Conservation (phyloP, 2,329 filamentous ascomycete species). For the Penicillium oxalicum region DNA sequence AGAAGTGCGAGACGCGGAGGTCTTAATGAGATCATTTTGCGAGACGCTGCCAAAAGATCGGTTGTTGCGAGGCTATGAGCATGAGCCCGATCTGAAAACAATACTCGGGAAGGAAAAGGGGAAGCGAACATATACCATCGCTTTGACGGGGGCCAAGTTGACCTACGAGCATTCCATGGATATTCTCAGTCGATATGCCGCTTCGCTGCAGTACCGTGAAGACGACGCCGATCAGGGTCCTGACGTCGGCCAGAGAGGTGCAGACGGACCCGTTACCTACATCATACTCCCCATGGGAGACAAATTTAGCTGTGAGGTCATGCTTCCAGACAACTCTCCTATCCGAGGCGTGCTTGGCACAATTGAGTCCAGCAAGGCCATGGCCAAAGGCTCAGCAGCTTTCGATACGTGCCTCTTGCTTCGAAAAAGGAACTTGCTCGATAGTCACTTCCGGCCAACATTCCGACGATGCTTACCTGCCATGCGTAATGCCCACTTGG, state of each 20-base stretch:
- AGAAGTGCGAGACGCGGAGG: slow-evolving; percentile 42
- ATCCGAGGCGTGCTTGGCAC: slow-evolving; percentile 61
- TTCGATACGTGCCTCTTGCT: slow-evolving; percentile 74
- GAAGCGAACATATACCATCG: slow-evolving; percentile 54
- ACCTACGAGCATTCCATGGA: slow-evolving; percentile 69
- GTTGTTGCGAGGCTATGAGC: slow-evolving; percentile 56
- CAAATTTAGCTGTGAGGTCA: slow-evolving; percentile 69
- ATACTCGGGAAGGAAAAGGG: slow-evolving; percentile 49
- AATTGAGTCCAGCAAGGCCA: slow-evolving; percentile 61
- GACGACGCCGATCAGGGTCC: slow-evolving; percentile 11
- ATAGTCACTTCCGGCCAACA: slow-evolving; percentile 67
- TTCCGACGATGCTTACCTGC: slow-evolving; percentile 65
- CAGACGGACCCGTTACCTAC: slow-evolving; percentile 51
- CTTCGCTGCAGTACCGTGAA: slow-evolving; percentile 47
- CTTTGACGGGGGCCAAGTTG: slow-evolving; percentile 66
- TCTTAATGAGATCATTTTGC: slow-evolving; percentile 69
- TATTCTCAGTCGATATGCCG: slow-evolving; percentile 67
- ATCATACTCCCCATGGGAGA: slow-evolving; percentile 51
- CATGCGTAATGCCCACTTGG: slow-evolving; percentile 82
- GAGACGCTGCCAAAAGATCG: slow-evolving; percentile 67
- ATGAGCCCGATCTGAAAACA: slow-evolving; percentile 47
- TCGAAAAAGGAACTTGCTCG: slow-evolving; percentile 59
- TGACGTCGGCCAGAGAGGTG: slow-evolving; percentile 45
- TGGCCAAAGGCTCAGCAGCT: slow-evolving; percentile 83
- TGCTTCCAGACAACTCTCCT: slow-evolving; percentile 69